Conservation (phyloP, 371 early-diverging fungal genomes). For the Mortierella sp. region DNA sequence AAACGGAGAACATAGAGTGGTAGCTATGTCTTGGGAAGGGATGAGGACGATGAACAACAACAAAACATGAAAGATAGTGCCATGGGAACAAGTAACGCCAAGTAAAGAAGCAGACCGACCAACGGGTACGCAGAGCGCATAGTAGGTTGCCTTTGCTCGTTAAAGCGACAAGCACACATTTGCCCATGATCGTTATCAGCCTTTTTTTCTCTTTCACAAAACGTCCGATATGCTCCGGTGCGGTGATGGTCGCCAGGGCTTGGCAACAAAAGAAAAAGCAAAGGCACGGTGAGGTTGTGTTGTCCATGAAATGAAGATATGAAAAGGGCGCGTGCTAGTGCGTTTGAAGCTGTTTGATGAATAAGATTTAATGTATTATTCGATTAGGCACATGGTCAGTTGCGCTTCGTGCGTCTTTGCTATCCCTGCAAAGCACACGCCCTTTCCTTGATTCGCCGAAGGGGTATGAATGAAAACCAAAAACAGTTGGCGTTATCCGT, state of each 20-base stretch:
- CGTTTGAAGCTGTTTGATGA: not conserved
- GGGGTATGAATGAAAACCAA: not conserved
- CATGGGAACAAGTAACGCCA: not conserved
- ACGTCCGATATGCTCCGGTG: not conserved
- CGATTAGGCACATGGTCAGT: not conserved
- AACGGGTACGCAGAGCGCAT: not conserved
- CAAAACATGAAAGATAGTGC: not conserved
- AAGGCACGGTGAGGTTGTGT: not conserved
- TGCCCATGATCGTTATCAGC: not conserved
- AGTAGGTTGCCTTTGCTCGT: not conserved
- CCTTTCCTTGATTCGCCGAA: constrained; percentile 5
- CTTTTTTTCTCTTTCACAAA: not conserved
- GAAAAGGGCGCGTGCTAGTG: constrained; percentile 6
- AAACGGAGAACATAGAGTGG: too few species aligned
- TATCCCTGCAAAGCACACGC: not conserved
- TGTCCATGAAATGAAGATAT: not conserved
- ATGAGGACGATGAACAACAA: too few species aligned
- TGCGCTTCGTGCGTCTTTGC: not conserved
- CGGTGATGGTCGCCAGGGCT: not conserved
- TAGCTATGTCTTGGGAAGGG: too few species aligned
- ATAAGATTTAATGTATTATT: not conserved
- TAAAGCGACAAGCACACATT: not conserved
- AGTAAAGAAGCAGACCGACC: not conserved
- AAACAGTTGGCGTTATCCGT: not conserved
- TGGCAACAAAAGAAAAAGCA: not conserved